These are phyloP conservation scores for Pseudotsuga menziesii DNA, from an alignment of 75 land plant genomes.

Conservation along the genomic window DNA sequence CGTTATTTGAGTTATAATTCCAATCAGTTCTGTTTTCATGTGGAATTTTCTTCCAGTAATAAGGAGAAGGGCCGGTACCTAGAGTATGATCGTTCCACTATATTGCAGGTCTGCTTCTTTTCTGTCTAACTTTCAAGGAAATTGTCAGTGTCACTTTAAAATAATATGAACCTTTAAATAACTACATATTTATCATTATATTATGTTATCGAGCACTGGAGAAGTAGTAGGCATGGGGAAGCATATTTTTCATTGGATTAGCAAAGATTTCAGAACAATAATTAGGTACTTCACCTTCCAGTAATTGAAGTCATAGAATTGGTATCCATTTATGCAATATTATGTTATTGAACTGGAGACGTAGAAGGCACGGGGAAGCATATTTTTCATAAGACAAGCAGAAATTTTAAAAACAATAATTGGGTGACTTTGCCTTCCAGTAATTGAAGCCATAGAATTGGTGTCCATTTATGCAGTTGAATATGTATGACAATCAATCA, in stretches of 20 bases:
- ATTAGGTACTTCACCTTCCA: not conserved
- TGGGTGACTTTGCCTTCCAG: not conserved
- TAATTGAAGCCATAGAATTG: not conserved
- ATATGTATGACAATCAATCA: too few species aligned
- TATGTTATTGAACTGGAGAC: not conserved
- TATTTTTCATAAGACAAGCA: not conserved
- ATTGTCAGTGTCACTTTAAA: not conserved
- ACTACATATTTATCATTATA: not conserved
- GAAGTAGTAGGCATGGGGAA: not conserved
- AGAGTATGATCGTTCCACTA: constrained; percentile 90
- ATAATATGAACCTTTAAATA: not conserved
- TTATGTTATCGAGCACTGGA: not conserved
- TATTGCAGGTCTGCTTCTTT: constrained; percentile 68
- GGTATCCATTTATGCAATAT: not conserved
- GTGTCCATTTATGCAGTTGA: not conserved
- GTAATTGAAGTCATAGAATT: not conserved
- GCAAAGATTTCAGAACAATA: not conserved
- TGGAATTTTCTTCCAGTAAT: constrained; percentile 48
- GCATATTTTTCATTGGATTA: not conserved
- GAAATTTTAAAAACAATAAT: not conserved
- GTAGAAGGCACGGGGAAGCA: not conserved
- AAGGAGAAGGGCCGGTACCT: constrained; percentile 90
- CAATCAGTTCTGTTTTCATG: constrained; percentile 1
- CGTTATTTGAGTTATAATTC: not conserved
- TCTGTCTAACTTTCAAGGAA: not conserved